Conservation (phyloP, 2,329 filamentous ascomycete genomes). For the Hymenoscyphus fraxineus region DNA sequence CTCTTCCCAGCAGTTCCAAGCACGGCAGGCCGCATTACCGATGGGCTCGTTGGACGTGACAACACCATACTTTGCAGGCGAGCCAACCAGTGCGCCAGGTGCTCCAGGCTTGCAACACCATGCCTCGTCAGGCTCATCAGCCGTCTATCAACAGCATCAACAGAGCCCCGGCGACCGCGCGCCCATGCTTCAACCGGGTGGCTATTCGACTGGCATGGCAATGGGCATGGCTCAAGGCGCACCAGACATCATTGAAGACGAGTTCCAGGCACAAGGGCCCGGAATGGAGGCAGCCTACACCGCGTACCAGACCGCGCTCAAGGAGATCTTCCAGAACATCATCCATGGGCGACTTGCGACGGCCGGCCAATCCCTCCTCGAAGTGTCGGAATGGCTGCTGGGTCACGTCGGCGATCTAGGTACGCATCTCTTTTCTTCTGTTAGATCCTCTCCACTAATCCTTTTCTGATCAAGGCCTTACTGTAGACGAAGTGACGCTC, state of each 20-base stretch:
- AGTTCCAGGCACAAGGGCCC: conserved; percentile 49
- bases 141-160: conserved; percentile 56
- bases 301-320: conserved; percentile 58
- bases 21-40: conserved; percentile 72
- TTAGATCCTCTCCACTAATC: conserved; percentile 31
- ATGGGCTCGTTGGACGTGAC: conserved; percentile 71
- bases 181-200: conserved; percentile 52
- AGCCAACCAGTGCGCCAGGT: conserved; percentile 58
- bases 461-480: conserved; percentile 61
- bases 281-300: conserved; percentile 65
- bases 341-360: conserved; percentile 57
- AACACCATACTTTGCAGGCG: conserved; percentile 71
- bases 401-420: conserved; percentile 63
- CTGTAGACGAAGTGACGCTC: conserved; percentile 73
- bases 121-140: conserved; percentile 48
- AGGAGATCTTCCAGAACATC: conserved; percentile 59
- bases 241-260: conserved; percentile 50
- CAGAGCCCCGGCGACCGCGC: conserved; percentile 51
- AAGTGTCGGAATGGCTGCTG: conserved; percentile 64
- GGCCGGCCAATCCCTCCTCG: conserved; percentile 54
- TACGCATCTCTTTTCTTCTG: conserved; percentile 42
- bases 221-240: conserved; percentile 44
- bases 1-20: conserved; percentile 65
- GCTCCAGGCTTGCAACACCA: conserved; percentile 52
- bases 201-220: conserved; percentile 47